phyloP scores from a whole-genome alignment of 441 rosid species.

The Macaranga tanarius region DNA sequence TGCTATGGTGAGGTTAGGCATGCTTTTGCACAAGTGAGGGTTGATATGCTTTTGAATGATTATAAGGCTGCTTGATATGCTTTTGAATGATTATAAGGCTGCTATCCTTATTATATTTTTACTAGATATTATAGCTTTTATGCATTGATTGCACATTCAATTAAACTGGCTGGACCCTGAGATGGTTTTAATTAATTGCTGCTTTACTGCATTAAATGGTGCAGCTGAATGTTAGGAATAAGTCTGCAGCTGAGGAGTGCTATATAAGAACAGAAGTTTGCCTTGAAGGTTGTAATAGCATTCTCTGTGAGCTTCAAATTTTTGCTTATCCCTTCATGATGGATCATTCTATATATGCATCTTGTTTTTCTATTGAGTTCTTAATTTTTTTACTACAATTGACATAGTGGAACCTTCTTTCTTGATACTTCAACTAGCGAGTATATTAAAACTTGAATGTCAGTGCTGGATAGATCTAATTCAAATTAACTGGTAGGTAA shows the following conservation, averaged over 20 bases:
- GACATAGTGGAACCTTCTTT: neutral
- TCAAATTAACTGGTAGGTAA: neutral
- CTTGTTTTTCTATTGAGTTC: neutral
- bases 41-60: too few species aligned
- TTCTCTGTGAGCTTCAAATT: slow-evolving; percentile 16
- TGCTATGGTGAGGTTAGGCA: neutral
- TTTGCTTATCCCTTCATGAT: slow-evolving; percentile 6
- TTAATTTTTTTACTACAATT: neutral
- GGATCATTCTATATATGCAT: neutral
- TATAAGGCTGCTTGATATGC: too few species aligned
- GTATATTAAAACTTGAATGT: neutral
- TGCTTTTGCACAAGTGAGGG: neutral
- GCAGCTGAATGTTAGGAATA: slow-evolving; percentile 95
- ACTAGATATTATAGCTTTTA: slow-evolving; percentile 14
- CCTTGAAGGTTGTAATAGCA: slow-evolving; percentile 71
- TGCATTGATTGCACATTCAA: slow-evolving; percentile 13
- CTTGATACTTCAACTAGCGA: neutral
- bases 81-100: too few species aligned
- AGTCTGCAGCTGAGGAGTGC: slow-evolving; percentile 96
- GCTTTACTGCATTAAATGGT: slow-evolving; percentile 30
- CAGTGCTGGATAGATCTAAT: neutral
- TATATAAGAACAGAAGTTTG: slow-evolving; percentile 87
- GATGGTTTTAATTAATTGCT: slow-evolving; percentile 11
- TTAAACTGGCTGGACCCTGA: slow-evolving; percentile 11
- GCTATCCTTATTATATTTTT: neutral